Evolutionary conservation across 208 protist species (phyloP).

Genomic region (Eutreptiella sp.): DNA sequence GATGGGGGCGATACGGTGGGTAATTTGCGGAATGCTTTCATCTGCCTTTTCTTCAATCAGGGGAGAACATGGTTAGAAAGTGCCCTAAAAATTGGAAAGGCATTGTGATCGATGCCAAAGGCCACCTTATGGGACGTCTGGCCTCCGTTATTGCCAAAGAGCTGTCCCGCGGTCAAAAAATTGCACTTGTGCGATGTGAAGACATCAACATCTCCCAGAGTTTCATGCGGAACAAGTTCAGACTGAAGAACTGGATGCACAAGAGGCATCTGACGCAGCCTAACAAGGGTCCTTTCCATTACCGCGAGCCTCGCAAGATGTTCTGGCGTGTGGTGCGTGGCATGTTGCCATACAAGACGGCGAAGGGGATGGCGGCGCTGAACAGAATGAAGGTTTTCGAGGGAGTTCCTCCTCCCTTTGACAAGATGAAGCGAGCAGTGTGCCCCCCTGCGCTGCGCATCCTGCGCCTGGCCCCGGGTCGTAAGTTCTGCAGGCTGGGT

Average conservation of each 20-base stretch:
- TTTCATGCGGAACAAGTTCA: slow-evolving; percentile 96
- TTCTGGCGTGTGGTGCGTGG: slow-evolving; percentile 89
- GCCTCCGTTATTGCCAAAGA: slow-evolving; percentile 95
- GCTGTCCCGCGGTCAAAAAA: slow-evolving; percentile 88
- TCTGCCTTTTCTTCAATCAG: no score
- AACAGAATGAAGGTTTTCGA: slow-evolving; percentile 72
- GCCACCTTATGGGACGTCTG: slow-evolving; percentile 95
- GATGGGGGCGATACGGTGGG: no score
- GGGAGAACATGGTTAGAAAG: no score
- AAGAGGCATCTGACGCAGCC: slow-evolving; percentile 97
- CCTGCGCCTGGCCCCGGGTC: slow-evolving; percentile 43
- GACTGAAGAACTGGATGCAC: slow-evolving; percentile 80
- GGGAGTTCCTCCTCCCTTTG: slow-evolving; percentile 75
- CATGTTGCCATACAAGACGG: slow-evolving; percentile 94
- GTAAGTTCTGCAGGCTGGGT: slow-evolving; percentile 64
- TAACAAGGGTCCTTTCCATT: slow-evolving; percentile 92
- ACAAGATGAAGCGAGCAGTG: slow-evolving; percentile 75
- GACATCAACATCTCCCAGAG: slow-evolving; percentile 88
- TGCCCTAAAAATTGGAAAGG: slow-evolving; percentile 49
- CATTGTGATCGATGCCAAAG: slow-evolving; percentile 92
- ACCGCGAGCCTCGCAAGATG: slow-evolving; percentile 92
- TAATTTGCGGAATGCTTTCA: no score
- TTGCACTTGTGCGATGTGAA: slow-evolving; percentile 94
- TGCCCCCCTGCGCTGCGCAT: slow-evolving; percentile 72
- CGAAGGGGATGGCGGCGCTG: slow-evolving; percentile 60